Conservation (phyloP, 2,329 filamentous ascomycete genomes). For the Trichoderma sp. region DNA sequence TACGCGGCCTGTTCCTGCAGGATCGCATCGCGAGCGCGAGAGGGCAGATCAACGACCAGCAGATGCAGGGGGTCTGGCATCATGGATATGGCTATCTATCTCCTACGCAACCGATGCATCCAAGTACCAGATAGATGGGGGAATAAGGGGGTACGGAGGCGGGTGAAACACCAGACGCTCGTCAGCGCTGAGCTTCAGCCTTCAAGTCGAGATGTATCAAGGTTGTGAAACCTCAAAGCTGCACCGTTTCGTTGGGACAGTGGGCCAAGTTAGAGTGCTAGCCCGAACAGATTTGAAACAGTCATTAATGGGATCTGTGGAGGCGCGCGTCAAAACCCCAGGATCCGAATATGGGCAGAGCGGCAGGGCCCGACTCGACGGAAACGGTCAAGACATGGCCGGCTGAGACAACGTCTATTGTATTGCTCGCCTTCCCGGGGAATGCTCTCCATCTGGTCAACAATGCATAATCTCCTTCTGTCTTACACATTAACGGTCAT, state of each 20-base stretch:
- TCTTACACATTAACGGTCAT: not conserved
- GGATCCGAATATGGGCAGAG: not conserved
- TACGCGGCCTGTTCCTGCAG: not conserved
- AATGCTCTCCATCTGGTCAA: not conserved
- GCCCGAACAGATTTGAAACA: slow-evolving; percentile 1
- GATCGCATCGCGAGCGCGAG: not conserved
- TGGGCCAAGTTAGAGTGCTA: not conserved
- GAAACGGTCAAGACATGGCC: slow-evolving; percentile 11
- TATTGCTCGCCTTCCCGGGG: not conserved
- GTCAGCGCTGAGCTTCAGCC: not conserved
- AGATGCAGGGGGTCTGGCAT: not conserved
- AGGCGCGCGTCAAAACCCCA: slow-evolving; percentile 13
- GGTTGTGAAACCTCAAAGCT: not conserved
- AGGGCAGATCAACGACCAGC: not conserved
- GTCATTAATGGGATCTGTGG: slow-evolving; percentile 1
- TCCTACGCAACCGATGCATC: not conserved
- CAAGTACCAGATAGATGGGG: not conserved
- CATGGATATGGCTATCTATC: not conserved
- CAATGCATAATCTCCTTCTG: not conserved
- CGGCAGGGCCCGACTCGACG: slow-evolving; percentile 4
- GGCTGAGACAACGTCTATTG: slow-evolving; percentile 1
- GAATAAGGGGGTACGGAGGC: not conserved
- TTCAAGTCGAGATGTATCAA: not conserved
- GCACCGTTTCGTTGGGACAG: not conserved
- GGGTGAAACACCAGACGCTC: not conserved